These are phyloP conservation scores for Craspedostauros australis DNA, from an alignment of 108 stramenopile species.

Conservation along the genomic window DNA sequence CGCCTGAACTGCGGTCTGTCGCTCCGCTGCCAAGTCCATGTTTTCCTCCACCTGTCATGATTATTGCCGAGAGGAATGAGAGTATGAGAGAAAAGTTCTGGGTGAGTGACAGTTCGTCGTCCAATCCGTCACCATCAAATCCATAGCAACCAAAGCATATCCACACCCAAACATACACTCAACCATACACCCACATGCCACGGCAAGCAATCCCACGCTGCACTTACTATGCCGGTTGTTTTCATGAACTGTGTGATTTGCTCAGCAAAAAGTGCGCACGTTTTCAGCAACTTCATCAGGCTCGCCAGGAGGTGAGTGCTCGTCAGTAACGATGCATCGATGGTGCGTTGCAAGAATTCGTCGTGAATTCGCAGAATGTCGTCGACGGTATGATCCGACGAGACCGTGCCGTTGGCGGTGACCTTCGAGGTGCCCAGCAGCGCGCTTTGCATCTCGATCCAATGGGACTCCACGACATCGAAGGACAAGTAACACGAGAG, in stretches of 20 bases:
- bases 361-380: conserved; percentile 81
- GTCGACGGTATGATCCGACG: conserved; percentile 65
- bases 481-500: conserved; percentile 95
- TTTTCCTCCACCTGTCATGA: too few species aligned
- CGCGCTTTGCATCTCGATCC: conserved; percentile 63
- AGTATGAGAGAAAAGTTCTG: too few species aligned
- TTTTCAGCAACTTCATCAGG: conserved; percentile 73
- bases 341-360: conserved; percentile 74
- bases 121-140: too few species aligned
- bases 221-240: conserved; percentile 56
- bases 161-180: too few species aligned
- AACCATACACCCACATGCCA: too few species aligned
- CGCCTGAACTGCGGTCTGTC: conserved; percentile 25
- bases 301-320: conserved; percentile 68
- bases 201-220: too few species aligned
- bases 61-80: too few species aligned
- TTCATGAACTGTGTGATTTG: conserved; percentile 83
- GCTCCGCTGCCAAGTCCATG: too few species aligned
- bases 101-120: too few species aligned
- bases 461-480: conserved; percentile 94
- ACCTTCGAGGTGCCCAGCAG: conserved; percentile 14
- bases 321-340: conserved; percentile 92
- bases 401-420: conserved; percentile 72
- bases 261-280: conserved; percentile 71
- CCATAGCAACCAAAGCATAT: too few species aligned